Conservation (phyloP, 495 filamentous ascomycete genomes). For the Penicillium pulvis region DNA sequence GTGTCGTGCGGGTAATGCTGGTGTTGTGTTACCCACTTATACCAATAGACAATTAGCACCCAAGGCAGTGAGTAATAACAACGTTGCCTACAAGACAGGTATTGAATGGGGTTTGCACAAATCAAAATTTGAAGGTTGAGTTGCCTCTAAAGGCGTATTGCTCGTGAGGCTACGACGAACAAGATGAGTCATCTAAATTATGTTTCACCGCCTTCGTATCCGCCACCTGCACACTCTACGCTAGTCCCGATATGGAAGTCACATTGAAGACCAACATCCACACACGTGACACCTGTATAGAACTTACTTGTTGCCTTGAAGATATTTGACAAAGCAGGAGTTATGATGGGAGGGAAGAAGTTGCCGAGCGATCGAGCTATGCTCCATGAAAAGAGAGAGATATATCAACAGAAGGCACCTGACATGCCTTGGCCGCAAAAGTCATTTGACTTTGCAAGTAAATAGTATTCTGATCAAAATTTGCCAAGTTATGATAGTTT, state of each 20-base stretch:
- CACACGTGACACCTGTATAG: too few species aligned
- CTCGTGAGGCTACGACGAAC: neutral
- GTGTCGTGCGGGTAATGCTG: slow-evolving; percentile 9
- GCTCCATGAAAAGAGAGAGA: too few species aligned
- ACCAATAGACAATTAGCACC: neutral
- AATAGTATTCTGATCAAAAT: too few species aligned
- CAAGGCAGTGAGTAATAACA: neutral
- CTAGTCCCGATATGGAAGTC: neutral
- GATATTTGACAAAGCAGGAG: too few species aligned
- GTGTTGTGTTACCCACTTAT: slow-evolving; percentile 1
- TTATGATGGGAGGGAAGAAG: too few species aligned
- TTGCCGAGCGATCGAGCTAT: too few species aligned
- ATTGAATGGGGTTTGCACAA: neutral
- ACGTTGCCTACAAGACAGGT: neutral
- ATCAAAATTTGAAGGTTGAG: neutral
- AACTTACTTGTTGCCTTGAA: too few species aligned
- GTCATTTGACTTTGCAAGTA: too few species aligned
- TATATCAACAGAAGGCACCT: too few species aligned
- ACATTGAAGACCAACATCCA: too few species aligned
- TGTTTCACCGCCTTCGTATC: neutral
- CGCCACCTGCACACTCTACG: neutral
- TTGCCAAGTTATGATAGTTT: too few species aligned
- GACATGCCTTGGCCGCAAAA: too few species aligned
- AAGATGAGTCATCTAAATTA: neutral
- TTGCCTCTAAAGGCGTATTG: neutral